A percentile compares a stretch with the other conserved stretches of the same genome.
Conservation (phyloP, 352 stramenopile genomes). For the Globisporangium middletonii region DNA sequence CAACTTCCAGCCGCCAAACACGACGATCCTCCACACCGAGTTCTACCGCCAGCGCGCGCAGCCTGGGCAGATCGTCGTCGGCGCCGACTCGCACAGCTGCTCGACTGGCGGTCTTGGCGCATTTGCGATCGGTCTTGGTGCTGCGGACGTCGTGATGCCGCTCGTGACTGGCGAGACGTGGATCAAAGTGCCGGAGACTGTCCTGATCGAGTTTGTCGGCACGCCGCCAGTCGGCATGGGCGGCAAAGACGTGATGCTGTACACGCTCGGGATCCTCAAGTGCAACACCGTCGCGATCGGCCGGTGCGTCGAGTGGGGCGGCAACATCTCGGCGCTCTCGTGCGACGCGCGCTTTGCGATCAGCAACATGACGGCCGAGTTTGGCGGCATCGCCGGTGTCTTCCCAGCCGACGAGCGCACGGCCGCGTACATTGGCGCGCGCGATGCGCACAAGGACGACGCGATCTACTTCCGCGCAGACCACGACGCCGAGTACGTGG, state of each 20-base stretch:
- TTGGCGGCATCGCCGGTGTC: conserved; percentile 78
- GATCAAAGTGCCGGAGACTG: conserved; percentile 86
- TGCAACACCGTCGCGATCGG: conserved; percentile 81
- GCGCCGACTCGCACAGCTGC: conserved; percentile 78
- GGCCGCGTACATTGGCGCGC: conserved; percentile 72
- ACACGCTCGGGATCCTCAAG: conserved; percentile 81
- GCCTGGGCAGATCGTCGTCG: conserved; percentile 79
- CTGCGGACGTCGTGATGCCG: conserved; percentile 79
- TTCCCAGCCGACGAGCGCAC: conserved; percentile 76
- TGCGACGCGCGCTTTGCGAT: conserved; percentile 83
- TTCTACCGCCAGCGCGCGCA: conserved; percentile 83
- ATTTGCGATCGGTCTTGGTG: conserved; percentile 73
- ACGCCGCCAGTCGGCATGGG: conserved; percentile 62
- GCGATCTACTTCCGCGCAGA: conserved; percentile 81
- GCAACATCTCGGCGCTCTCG: conserved; percentile 71
- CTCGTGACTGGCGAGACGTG: conserved; percentile 83
- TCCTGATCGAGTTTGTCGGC: conserved; percentile 79
- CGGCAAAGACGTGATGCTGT: conserved; percentile 86
- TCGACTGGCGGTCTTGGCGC: conserved; percentile 67
- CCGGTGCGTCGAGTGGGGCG: conserved; percentile 73
- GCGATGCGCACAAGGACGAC: conserved; percentile 68
- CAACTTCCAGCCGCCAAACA: conserved; percentile 84
- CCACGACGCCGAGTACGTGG: conserved; percentile 62
- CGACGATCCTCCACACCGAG: conserved; percentile 83
- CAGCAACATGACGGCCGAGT: conserved; percentile 84